These are phyloP conservation scores for Fusarium foetens DNA, from an alignment of 2,329 filamentous ascomycete species.

Conservation along the genomic window DNA sequence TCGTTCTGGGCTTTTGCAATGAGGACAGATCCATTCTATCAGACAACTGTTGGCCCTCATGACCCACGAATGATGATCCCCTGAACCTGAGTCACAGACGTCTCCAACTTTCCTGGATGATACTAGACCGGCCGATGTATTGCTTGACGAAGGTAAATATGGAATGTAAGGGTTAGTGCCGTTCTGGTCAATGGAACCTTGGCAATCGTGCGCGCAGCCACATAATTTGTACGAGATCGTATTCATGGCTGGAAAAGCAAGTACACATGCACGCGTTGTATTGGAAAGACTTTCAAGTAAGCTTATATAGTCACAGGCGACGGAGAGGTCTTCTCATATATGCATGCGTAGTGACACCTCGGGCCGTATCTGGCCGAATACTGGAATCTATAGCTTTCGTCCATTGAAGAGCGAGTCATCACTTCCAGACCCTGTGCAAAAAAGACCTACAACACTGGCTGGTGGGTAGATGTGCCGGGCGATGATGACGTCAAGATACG, in stretches of 20 bases:
- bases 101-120: background rate
- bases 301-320: background rate
- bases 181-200: background rate
- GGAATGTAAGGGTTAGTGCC: background rate
- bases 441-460: background rate
- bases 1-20: background rate
- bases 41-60: background rate
- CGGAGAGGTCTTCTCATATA: background rate
- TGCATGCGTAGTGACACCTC: rapidly evolving
- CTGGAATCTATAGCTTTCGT: background rate
- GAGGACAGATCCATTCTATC: background rate
- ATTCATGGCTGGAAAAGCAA: background rate
- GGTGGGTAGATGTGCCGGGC: too few species aligned
- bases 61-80: background rate
- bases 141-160: background rate
- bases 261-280: background rate
- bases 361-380: background rate
- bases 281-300: background rate
- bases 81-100: background rate
- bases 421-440: background rate
- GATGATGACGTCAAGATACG: background rate
- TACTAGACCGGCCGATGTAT: background rate
- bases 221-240: background rate
- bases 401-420: background rate
- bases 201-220: background rate